Base-by-base conservation (phyloP, 1,284 basidiomycete genomes). In the Gastroboletus turbinatus region DNA sequence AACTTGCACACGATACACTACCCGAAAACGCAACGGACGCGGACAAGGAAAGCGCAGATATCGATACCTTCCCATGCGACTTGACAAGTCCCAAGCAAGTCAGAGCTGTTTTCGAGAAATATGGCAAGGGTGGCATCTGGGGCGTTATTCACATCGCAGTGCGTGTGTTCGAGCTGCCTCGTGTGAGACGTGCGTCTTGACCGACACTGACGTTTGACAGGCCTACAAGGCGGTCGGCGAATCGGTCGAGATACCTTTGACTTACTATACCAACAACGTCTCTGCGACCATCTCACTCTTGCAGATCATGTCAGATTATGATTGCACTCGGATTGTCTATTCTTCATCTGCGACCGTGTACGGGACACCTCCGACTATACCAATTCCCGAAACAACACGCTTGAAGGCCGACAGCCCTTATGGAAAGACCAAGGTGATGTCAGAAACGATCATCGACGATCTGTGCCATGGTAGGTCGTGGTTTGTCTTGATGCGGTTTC, bases 311-410 rank as follows among this genome's bases (percentile, higher is more conserved):
- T 79, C 81, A 55, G 88, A 91, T 60, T 92, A 87, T 73, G 86
- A 88, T 56, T 92, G 89, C 77, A 82, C 83, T 58, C 84, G 92
- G 57, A 79, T 99, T 60, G 96, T 99, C 60, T 99, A 98, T 79
- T 98, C 95, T 1, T 98, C 96, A 13, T 97, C 94, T 25, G 97
- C 97, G 2, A 99, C 97, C n/a, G 97, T 99, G 35, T 99, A 99
- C 72, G 97, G 97, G 58, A 95, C 88, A 3, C 97, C 97, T 9
- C 88, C 92, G 46, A 78, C 78, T 55, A 93, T 99, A 56, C 97
- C 97, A 46, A 99, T 99, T 63, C 94, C 95, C 21, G 97, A 99
- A 75, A 84, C 88, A 4, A 95, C 94, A 7, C 88, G 91, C 13
- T 75, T 99, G 58, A 77, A 90, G 68, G 93, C 96, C 3, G 90